These are phyloP conservation scores for Pholiota conissans DNA, from an alignment of 768 basidiomycete species.

Conservation along the genomic window DNA sequence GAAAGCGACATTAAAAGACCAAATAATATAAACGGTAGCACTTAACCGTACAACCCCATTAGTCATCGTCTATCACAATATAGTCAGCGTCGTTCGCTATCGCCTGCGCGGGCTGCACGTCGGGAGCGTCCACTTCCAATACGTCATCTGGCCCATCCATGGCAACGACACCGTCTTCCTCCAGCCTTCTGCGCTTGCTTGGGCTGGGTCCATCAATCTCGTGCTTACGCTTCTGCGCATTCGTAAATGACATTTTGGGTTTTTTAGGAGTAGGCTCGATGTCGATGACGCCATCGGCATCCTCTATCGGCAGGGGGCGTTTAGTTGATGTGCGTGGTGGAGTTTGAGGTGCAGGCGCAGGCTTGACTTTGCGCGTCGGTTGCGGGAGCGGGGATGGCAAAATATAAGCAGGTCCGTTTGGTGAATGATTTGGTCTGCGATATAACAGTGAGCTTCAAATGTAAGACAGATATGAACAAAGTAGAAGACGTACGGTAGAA, in stretches of 20 bases:
- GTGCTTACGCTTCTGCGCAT: slow-evolving; percentile 20
- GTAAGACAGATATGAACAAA: slow-evolving; percentile 8
- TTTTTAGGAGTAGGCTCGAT: slow-evolving; percentile 62
- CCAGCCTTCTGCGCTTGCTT: slow-evolving; percentile 63
- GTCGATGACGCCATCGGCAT: slow-evolving; percentile 53
- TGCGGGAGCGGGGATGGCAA: slow-evolving; percentile 65
- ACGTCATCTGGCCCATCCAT: slow-evolving; percentile 57
- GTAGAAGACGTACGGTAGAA: slow-evolving; percentile 77
- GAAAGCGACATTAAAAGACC: not conserved
- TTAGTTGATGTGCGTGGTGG: slow-evolving; percentile 48
- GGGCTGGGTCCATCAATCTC: slow-evolving; percentile 44
- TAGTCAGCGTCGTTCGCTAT: not conserved
- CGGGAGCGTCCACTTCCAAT: slow-evolving; percentile 4
- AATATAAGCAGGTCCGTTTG: slow-evolving; percentile 53
- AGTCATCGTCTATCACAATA: slow-evolving; percentile 6
- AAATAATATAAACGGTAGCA: not conserved
- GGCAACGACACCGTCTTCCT: slow-evolving; percentile 74
- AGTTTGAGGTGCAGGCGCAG: slow-evolving; percentile 38
- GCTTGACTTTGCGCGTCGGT: slow-evolving; percentile 46
- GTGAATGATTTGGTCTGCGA: slow-evolving; percentile 55
- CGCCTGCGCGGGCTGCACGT: not conserved
- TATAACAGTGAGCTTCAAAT: not conserved
- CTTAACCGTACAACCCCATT: not conserved
- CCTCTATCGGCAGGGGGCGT: slow-evolving; percentile 55
- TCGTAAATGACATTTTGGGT: not conserved